Evolutionary conservation across 2,329 filamentous ascomycete species (phyloP).

Genomic region (Knoxdaviesia proteae): DNA sequence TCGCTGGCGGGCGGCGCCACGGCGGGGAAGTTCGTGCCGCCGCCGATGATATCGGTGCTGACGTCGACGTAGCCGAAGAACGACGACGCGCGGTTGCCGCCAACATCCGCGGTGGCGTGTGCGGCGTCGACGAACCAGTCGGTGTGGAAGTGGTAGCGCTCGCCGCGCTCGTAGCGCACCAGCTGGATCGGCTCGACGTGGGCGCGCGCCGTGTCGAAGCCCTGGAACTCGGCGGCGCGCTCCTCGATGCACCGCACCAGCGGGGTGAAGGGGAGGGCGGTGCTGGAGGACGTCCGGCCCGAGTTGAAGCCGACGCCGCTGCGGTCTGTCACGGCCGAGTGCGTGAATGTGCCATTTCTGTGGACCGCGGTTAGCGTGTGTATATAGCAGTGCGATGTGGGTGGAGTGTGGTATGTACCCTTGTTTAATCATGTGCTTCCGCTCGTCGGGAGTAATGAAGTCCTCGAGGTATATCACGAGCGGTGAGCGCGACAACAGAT

Average conservation of each 20-base stretch:
- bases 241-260: slow-evolving; percentile 25
- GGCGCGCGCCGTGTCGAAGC: slow-evolving; percentile 13
- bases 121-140: slow-evolving; percentile 25
- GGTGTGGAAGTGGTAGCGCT: slow-evolving; percentile 27
- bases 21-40: slow-evolving; percentile 27
- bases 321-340: slow-evolving; percentile 19
- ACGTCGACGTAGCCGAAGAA: slow-evolving; percentile 26
- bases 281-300: slow-evolving; percentile 24
- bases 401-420: slow-evolving; percentile 13
- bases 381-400: neutral
- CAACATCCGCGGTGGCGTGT: slow-evolving; percentile 16
- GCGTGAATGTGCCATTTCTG: slow-evolving; percentile 21
- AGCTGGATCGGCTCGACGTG: slow-evolving; percentile 26
- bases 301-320: slow-evolving; percentile 13
- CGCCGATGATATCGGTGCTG: slow-evolving; percentile 18
- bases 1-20: slow-evolving; percentile 15
- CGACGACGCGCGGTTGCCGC: slow-evolving; percentile 22
- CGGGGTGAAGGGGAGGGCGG: slow-evolving; percentile 18
- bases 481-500: slow-evolving; percentile 24
- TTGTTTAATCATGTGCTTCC: slow-evolving; percentile 18
- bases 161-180: slow-evolving; percentile 21
- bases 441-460: slow-evolving; percentile 22
- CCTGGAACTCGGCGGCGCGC: slow-evolving; percentile 24
- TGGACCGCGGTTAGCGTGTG: slow-evolving; percentile 2
- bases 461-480: slow-evolving; percentile 26